Conservation (phyloP, 495 filamentous ascomycete species). For the Daldinia concentrica region DNA sequence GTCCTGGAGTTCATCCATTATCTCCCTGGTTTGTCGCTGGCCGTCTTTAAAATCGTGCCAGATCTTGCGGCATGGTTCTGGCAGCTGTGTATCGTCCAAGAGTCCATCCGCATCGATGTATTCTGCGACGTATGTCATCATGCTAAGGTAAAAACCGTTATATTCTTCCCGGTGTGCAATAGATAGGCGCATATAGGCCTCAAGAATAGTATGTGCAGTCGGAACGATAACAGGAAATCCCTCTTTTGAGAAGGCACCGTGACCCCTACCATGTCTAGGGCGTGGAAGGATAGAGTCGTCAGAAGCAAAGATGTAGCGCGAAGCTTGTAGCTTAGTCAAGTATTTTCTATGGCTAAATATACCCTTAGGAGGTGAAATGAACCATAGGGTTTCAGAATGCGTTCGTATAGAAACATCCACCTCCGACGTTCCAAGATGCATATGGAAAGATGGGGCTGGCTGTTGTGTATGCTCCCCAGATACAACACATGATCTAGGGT, state of each 20-base stretch:
- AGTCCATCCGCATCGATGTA: constrained; percentile 1
- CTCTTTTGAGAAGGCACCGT: background rate
- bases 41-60: background rate
- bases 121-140: background rate
- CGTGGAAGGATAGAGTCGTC: background rate
- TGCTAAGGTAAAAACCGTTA: background rate
- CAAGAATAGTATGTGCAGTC: background rate
- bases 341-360: background rate
- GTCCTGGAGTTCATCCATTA: background rate
- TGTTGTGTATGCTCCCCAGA: background rate
- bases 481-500: background rate
- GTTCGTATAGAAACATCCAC: background rate
- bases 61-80: background rate
- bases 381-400: constrained; percentile 2
- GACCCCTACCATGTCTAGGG: background rate
- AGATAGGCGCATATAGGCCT: background rate
- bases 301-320: background rate
- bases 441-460: background rate
- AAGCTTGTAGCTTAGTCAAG: background rate
- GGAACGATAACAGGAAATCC: background rate
- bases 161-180: background rate
- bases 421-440: background rate
- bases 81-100: background rate
- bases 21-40: background rate
- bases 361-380: background rate